Percentiles rank a stretch among this genome's conserved stretches.
These are phyloP conservation scores for Colletotrichum cordylinicola DNA, from an alignment of 2,329 filamentous ascomycete species.

Conservation along the genomic window DNA sequence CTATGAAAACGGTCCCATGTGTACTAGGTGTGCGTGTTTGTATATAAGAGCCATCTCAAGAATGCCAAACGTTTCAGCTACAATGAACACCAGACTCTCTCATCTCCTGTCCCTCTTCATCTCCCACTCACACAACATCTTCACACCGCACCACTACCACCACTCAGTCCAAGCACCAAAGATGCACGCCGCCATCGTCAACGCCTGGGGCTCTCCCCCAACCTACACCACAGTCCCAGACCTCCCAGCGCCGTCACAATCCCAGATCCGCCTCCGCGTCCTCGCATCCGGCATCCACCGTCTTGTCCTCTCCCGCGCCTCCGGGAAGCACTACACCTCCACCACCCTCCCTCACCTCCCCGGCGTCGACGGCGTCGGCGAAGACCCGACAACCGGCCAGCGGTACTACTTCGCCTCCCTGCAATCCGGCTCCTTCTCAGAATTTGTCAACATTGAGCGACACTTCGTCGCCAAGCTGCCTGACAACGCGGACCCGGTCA, in stretches of 20 bases:
- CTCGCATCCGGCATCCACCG: slow-evolving; percentile 57
- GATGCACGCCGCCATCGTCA: slow-evolving; percentile 45
- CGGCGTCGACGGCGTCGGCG: slow-evolving; percentile 59
- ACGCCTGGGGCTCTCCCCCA: slow-evolving; percentile 39
- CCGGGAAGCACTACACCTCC: slow-evolving; percentile 60
- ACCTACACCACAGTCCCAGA: slow-evolving; percentile 34
- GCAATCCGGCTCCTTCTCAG: slow-evolving; percentile 47
- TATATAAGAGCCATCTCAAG: background rate
- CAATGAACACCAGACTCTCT: background rate
- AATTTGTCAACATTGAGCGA: slow-evolving; percentile 53
- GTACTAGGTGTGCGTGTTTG: background rate
- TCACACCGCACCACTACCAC: background rate
- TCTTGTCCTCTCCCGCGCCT: slow-evolving; percentile 57
- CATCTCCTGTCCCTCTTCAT: background rate
- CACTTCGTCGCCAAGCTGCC: slow-evolving; percentile 46
- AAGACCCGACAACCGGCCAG: slow-evolving; percentile 47
- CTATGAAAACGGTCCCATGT: background rate
- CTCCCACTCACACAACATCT: background rate
- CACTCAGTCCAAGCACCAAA: background rate
- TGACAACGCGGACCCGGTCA: slow-evolving; percentile 48
- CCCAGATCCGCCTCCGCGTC: slow-evolving; percentile 51
- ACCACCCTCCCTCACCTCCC: slow-evolving; percentile 54
- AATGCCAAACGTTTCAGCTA: background rate
- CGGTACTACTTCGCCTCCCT: slow-evolving; percentile 53
- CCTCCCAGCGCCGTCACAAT: slow-evolving; percentile 35